Evolutionary conservation across 2,329 filamentous ascomycete genomes (phyloP), one percentile per base, ranked within the genome.

Genomic region (Geoglossum cookeanum): DNA sequence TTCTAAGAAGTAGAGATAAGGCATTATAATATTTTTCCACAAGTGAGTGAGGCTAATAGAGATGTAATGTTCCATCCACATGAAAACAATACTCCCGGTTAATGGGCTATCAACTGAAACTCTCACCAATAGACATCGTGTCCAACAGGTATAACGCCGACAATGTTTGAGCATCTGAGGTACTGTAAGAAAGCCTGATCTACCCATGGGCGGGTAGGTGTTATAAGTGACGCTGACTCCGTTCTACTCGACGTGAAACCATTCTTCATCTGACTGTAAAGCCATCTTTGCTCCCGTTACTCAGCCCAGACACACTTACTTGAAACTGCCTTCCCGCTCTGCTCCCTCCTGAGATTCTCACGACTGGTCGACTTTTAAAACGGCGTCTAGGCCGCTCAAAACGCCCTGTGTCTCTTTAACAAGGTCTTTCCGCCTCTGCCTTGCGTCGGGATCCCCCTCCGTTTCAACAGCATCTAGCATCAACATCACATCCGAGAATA

Each of bases 391-490:
- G 32, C 74, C 73, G 64, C 76, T 81, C 62, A 92, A 68, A 48
- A 85, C 71, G 9, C 72, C 76, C 67, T 91, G 85, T 3, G 85
- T 81, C 61, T 84, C 76, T 63, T 74, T 79, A n/a, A 91, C 84
- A 55, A 90, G 68, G 58, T 82, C 83, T 71, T 85, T 90, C 65
- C 87, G 73, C 66, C 74, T 78, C 11, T 75, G 70, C 60, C 85
- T 75, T 30, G 84, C 80, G 11, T 83, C 80, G 8, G 72, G 67
- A 61, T 86, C 79, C 4, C 84, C 85, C 53, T 84, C 82, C 0
- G 82, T 83, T 62, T 91, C 85, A 2, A 91, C 79, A 27, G 77
- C 81, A 66, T 92, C 87, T 44, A 88, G 69, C 70, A 90, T 91
- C 61, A 92, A 70, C 42, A 91, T 65, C 1, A 89, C 79, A 63